These are phyloP conservation scores for Boletus huronensis DNA, from an alignment of 768 basidiomycete genomes.

Conservation along the genomic window DNA sequence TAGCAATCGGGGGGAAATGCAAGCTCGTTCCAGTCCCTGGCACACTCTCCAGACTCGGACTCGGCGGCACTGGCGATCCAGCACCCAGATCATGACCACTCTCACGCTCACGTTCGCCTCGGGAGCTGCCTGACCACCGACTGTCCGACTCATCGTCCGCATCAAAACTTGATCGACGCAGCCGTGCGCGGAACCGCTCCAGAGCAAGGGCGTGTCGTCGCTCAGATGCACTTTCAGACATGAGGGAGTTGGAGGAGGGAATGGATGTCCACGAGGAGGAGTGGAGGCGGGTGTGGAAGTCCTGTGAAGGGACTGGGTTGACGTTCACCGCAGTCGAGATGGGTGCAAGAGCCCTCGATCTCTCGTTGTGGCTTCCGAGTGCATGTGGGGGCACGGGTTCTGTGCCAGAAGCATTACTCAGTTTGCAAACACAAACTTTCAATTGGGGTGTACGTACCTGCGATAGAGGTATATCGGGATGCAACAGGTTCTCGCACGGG, in stretches of 20 bases:
- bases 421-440: background rate
- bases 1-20: constrained; percentile 7
- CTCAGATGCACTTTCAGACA: constrained; percentile 44
- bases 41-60: constrained; percentile 14
- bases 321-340: constrained; percentile 1
- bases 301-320: constrained; percentile 11
- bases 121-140: constrained; percentile 21
- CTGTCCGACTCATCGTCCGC: constrained; percentile 24
- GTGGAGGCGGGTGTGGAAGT: constrained; percentile 18
- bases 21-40: constrained; percentile 6
- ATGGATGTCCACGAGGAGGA: constrained; percentile 31
- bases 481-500: constrained; percentile 7
- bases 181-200: constrained; percentile 30
- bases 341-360: constrained; percentile 15
- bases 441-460: constrained; percentile 8
- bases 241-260: constrained; percentile 38
- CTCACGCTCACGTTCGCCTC: constrained; percentile 15
- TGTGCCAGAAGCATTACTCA: constrained; percentile 8
- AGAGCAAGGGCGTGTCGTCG: constrained; percentile 38
- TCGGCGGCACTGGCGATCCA: constrained; percentile 12
- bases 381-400: constrained; percentile 17
- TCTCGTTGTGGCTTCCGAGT: constrained; percentile 8
- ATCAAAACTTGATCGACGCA: constrained; percentile 21
- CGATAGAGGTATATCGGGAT: constrained; percentile 9
- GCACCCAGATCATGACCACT: constrained; percentile 7